A percentile compares a stretch with the other conserved stretches of the same genome.
These are phyloP conservation scores for Coccinonectria pachysandricola DNA, from an alignment of 2,329 filamentous ascomycete species.

Conservation along the genomic window DNA sequence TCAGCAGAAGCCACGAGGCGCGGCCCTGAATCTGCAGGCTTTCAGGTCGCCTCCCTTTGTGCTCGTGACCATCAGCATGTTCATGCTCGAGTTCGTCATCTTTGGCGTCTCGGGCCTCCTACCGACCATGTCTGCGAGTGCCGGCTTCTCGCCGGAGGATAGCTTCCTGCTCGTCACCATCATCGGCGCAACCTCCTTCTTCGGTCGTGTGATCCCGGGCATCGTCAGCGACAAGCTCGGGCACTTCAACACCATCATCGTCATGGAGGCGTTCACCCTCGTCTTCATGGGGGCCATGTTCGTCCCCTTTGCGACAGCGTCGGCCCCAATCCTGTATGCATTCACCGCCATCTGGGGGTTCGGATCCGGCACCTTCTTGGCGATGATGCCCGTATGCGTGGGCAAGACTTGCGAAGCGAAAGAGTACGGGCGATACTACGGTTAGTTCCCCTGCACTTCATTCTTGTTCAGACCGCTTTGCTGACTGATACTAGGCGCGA, in stretches of 20 bases:
- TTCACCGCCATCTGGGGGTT: conserved; percentile 38
- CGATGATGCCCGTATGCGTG: conserved; percentile 33
- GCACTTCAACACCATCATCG: conserved; percentile 29
- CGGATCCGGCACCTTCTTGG: conserved; percentile 37
- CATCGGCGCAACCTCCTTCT: conserved; percentile 30
- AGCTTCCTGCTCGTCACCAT: conserved; percentile 35
- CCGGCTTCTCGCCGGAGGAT: conserved; percentile 24
- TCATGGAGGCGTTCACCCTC: conserved; percentile 22
- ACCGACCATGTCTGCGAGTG: conserved; percentile 32
- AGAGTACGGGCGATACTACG: conserved; percentile 34
- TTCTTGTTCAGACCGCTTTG: too few relatives aligned
- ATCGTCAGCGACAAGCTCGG: conserved; percentile 32
- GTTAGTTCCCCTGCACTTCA: too few relatives aligned
- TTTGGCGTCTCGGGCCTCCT: conserved; percentile 37
- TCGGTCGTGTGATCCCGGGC: conserved; percentile 34
- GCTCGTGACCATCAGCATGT: conserved; percentile 31
- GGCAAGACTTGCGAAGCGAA: conserved; percentile 35
- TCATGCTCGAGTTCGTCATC: conserved; percentile 37
- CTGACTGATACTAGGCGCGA: conserved; percentile 25
- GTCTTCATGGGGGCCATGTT: conserved; percentile 32
- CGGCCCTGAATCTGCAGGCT: conserved; percentile 27
- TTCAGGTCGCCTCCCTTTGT: conserved; percentile 31
- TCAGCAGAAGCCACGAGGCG: conserved; percentile 8
- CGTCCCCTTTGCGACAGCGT: conserved; percentile 32
- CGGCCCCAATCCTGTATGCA: conserved; percentile 29